Percentiles rank a stretch among this genome's conserved stretches.
Conservation (phyloP, 1,284 basidiomycete genomes). For the Moesziomyces sp. region DNA sequence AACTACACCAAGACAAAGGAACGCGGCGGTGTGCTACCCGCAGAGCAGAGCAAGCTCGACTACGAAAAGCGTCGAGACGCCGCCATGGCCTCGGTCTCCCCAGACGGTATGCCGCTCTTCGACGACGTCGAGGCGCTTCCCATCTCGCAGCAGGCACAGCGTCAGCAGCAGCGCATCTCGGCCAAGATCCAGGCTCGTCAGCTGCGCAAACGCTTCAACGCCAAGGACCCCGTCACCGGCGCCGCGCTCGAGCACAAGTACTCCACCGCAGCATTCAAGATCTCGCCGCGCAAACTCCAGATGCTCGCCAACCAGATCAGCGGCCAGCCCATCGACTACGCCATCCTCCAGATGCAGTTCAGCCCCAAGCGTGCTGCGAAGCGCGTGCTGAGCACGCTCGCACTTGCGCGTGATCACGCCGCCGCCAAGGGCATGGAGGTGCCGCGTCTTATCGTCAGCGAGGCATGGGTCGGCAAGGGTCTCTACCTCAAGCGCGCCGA, state of each 20-base stretch:
- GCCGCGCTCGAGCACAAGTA: conserved; percentile 79
- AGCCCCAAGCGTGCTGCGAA: conserved; percentile 87
- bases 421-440: conserved; percentile 81
- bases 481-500: conserved; percentile 78
- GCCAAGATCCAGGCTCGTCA: conserved; percentile 49
- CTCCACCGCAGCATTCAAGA: conserved; percentile 89
- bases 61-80: conserved; percentile 49
- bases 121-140: conserved; percentile 53
- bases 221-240: conserved; percentile 39
- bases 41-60: conserved; percentile 46
- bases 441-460: conserved; percentile 82
- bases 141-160: conserved; percentile 34
- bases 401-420: conserved; percentile 87
- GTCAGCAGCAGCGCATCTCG: conserved; percentile 35
- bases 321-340: conserved; percentile 75
- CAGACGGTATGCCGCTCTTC: conserved; percentile 58
- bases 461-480: conserved; percentile 94
- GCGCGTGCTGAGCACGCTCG: conserved; percentile 87
- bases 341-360: conserved; percentile 96
- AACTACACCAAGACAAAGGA: conserved; percentile 28
- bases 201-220: conserved; percentile 59
- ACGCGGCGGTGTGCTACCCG: conserved; percentile 57
- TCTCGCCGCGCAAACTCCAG: conserved; percentile 91
- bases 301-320: conserved; percentile 86
- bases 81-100: conserved; percentile 52